phyloP scores from a whole-genome alignment of 2,329 filamentous ascomycete species.

The Fusarium hainanense region DNA sequence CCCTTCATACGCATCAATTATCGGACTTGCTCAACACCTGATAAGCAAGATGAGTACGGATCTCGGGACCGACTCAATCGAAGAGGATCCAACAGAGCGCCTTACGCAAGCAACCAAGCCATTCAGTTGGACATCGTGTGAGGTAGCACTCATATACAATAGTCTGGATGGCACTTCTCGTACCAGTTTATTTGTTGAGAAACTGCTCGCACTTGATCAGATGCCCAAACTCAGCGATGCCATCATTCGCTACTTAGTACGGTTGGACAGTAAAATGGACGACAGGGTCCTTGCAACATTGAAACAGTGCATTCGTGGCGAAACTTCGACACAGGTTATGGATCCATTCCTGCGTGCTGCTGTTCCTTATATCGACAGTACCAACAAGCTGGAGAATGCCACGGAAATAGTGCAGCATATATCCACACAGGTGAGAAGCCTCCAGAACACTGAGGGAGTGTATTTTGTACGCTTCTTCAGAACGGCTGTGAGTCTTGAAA shows the following conservation, averaged over 20 bases:
- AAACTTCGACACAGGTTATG: constrained; percentile 55
- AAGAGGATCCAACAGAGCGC: constrained; percentile 55
- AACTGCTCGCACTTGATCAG: constrained; percentile 72
- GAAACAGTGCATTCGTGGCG: constrained; percentile 63
- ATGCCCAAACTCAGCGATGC: constrained; percentile 62
- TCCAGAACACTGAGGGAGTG: constrained; percentile 61
- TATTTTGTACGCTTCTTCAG: constrained; percentile 61
- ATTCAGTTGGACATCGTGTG: constrained; percentile 59
- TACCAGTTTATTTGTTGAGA: constrained; percentile 70
- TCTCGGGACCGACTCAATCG: constrained; percentile 50
- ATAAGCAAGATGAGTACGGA: constrained; percentile 57
- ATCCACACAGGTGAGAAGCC: constrained; percentile 54
- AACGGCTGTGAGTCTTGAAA: constrained; percentile 45
- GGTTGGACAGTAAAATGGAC: constrained; percentile 63
- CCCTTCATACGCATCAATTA: constrained; percentile 65
- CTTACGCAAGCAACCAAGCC: constrained; percentile 49
- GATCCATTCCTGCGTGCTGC: constrained; percentile 69
- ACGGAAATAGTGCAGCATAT: constrained; percentile 58
- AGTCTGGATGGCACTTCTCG: constrained; percentile 47
- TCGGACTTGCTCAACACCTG: constrained; percentile 61
- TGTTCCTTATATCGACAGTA: constrained; percentile 62
- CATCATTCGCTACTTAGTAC: constrained; percentile 69
- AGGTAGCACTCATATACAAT: constrained; percentile 59
- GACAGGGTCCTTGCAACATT: constrained; percentile 64
- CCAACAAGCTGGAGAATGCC: constrained; percentile 50